These are phyloP conservation scores for Nymphaea colorata DNA, from an alignment of 164 flowering plant genomes.

Conservation along the genomic window DNA sequence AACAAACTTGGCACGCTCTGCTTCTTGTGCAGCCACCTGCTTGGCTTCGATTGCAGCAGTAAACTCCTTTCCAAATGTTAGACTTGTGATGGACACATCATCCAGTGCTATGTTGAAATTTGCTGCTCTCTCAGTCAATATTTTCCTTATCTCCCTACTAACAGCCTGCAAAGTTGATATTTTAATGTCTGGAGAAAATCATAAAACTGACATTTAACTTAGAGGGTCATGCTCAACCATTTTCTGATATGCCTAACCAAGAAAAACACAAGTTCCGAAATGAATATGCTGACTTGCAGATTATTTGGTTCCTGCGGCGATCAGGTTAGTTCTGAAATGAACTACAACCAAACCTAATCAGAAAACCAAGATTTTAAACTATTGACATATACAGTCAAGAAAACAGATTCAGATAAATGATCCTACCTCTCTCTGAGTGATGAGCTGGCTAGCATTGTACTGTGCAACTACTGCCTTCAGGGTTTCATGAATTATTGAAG, in stretches of 20 bases:
- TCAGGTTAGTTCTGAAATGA: no score
- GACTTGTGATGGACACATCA: conserved; percentile 58
- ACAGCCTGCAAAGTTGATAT: conserved; percentile 16
- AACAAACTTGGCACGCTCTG: conserved; percentile 57
- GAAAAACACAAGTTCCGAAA: no score
- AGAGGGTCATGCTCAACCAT: no score
- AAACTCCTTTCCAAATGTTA: conserved; percentile 57
- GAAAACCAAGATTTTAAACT: no score
- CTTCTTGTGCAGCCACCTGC: conserved; percentile 71
- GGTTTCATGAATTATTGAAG: conserved; percentile 37
- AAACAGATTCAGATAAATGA: background rate
- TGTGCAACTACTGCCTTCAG: conserved; percentile 40
- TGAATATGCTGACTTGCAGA: no score
- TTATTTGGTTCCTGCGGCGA: no score
- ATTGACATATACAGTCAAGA: no score
- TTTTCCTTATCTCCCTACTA: conserved; percentile 22
- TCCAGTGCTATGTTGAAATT: conserved; percentile 50
- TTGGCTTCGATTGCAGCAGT: conserved; percentile 65
- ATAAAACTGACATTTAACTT: no score
- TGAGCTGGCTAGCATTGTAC: conserved; percentile 34
- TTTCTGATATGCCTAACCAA: no score
- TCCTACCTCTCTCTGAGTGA: conserved; percentile 33
- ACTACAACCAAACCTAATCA: no score
- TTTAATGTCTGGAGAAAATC: no score
- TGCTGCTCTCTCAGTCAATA: conserved; percentile 45